A percentile compares a stretch with the other conserved stretches of the same genome.
Evolutionary conservation across 495 filamentous ascomycete species (phyloP).

Genomic region (Amphirosellinia nigrospora): DNA sequence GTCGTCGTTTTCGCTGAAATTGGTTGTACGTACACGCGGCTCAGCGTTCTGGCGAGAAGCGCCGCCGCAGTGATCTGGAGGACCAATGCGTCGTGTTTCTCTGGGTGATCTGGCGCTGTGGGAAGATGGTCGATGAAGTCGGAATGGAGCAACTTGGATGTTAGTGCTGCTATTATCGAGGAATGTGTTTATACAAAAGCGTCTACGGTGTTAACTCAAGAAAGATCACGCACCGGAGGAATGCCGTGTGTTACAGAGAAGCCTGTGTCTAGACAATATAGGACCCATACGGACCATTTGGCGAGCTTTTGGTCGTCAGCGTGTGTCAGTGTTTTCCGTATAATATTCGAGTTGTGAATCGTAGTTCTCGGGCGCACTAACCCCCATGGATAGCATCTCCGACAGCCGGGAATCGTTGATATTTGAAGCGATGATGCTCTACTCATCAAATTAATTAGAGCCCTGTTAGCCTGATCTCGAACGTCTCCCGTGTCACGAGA

Average conservation of each 20-base stretch:
- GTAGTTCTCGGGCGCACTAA: conserved; percentile 11
- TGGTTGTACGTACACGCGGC: conserved; percentile 5
- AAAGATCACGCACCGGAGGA: conserved; percentile 9
- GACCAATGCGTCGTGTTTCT: background rate
- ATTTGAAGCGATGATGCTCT: conserved; percentile 10
- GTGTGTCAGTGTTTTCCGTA: background rate
- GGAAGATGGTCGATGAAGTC: conserved; percentile 20
- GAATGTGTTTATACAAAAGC: background rate
- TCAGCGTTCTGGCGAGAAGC: background rate
- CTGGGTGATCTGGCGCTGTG: background rate
- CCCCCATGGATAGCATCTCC: conserved; percentile 5
- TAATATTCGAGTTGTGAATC: background rate
- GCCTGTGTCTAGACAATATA: conserved; percentile 2
- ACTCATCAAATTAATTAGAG: background rate
- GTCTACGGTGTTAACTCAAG: background rate
- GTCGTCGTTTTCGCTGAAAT: conserved; percentile 4
- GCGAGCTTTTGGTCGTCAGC: conserved; percentile 11
- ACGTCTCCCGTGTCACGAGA: background rate
- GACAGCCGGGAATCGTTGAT: background rate
- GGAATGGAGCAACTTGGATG: conserved; percentile 8
- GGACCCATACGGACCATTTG: conserved; percentile 11
- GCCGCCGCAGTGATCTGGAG: background rate
- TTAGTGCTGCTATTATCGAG: background rate
- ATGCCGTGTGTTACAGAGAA: background rate
- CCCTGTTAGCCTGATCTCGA: background rate